Conservation (phyloP, 257 asterid species). For the Forsythia viridissima region DNA sequence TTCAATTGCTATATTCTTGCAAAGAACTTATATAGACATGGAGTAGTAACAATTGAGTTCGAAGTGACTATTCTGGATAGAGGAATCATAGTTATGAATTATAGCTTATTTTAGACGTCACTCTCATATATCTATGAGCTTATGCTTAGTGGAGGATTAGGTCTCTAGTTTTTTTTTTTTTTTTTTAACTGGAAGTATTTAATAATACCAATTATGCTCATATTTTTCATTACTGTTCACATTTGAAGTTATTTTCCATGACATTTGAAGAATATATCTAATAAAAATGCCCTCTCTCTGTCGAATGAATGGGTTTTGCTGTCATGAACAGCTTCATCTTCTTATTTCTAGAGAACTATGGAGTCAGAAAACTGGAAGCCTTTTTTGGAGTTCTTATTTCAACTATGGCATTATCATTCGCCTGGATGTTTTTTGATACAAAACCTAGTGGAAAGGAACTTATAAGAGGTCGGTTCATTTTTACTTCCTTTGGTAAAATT, state of each 20-base stretch:
- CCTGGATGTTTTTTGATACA: constrained; percentile 78
- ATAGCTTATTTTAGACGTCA: neutral
- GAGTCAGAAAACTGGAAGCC: constrained; percentile 76
- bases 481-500: constrained; percentile 1
- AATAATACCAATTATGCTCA: neutral
- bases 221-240: neutral
- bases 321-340: constrained; percentile 66
- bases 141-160: neutral
- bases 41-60: too few relatives aligned
- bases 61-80: too few relatives aligned
- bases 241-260: neutral
- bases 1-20: too few relatives aligned
- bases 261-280: neutral
- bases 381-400: constrained; percentile 73
- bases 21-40: too few relatives aligned
- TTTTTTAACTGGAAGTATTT: too few relatives aligned
- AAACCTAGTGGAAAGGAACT: constrained; percentile 57
- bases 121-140: neutral
- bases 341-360: constrained; percentile 75
- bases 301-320: constrained; percentile 14
- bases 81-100: too few relatives aligned
- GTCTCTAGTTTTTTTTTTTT: too few relatives aligned
- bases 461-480: constrained; percentile 38
- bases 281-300: neutral
- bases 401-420: constrained; percentile 74